Evolutionary conservation across 805 yeast genomes (phyloP).

Genomic region (Aciculoconidium aculeatum): DNA sequence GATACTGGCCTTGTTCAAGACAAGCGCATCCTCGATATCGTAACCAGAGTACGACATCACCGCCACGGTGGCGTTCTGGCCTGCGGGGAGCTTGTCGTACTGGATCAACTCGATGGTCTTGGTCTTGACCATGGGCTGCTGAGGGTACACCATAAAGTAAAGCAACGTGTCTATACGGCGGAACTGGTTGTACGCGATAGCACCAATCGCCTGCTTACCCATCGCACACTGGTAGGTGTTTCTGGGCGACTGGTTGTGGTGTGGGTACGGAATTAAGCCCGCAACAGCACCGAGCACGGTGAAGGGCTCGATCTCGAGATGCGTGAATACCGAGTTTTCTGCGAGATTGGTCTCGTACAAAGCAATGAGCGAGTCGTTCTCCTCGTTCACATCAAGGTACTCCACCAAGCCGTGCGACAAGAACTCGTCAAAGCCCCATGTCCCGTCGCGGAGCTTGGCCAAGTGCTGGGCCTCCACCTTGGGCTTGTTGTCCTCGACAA

Average conservation of each 20-base stretch:
- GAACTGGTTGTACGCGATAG: slow-evolving; percentile 95
- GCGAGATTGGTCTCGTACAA: slow-evolving; percentile 51
- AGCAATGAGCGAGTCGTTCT: slow-evolving; percentile 13
- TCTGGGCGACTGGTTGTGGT: slow-evolving; percentile 89
- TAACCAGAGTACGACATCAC: slow-evolving; percentile 99
- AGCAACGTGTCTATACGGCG: slow-evolving; percentile 90
- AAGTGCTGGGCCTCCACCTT: slow-evolving; percentile 72
- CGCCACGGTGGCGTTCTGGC: slow-evolving; percentile 98
- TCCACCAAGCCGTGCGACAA: slow-evolving; percentile 83
- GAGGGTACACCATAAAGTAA: slow-evolving; percentile 97
- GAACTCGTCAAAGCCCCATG: slow-evolving; percentile 87
- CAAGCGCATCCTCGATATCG: slow-evolving; percentile 98
- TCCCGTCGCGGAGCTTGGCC: slow-evolving; percentile 54
- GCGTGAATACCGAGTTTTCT: slow-evolving; percentile 63
- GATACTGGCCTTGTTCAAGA: slow-evolving; percentile 84
- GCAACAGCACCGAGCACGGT: slow-evolving; percentile 91
- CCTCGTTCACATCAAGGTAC: slow-evolving; percentile 74
- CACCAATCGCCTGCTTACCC: slow-evolving; percentile 99
- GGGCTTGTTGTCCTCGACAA: slow-evolving; percentile 68
- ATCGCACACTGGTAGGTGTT: slow-evolving; percentile 91
- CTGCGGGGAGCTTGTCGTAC: slow-evolving; percentile 96
- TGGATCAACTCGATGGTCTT: slow-evolving; percentile 93
- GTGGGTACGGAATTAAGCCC: slow-evolving; percentile 87
- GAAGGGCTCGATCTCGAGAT: slow-evolving; percentile 92
- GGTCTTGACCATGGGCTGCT: slow-evolving; percentile 98